A percentile compares a stretch with the other conserved stretches of the same genome.
Evolutionary conservation across 306 rosid species (phyloP).

Genomic region (Oemleria cerasiformis): DNA sequence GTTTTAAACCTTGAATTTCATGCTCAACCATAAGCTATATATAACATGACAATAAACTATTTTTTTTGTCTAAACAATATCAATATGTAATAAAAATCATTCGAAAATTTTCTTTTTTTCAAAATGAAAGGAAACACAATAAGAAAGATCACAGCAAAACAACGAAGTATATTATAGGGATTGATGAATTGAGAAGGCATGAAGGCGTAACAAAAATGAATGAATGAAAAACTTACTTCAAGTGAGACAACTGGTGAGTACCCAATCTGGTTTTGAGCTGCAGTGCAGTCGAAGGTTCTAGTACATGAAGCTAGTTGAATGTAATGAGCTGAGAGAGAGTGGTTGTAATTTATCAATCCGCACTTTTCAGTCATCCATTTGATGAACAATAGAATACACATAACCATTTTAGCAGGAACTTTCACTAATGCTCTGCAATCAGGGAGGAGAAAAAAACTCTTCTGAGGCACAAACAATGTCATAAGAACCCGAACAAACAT

Average conservation of each 20-base stretch:
- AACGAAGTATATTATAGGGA: neutral
- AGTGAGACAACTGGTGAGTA: slow-evolving; percentile 70
- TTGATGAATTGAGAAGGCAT: neutral
- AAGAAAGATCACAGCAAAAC: neutral
- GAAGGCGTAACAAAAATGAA: slow-evolving; percentile 1
- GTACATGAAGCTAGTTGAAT: slow-evolving; percentile 55
- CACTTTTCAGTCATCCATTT: slow-evolving; percentile 54
- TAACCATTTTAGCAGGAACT: slow-evolving; percentile 63
- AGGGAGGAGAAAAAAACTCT: slow-evolving; percentile 21
- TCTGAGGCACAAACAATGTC: neutral
- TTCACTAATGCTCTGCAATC: slow-evolving; percentile 68
- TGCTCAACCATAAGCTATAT: slow-evolving; percentile 4
- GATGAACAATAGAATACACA: slow-evolving; percentile 41
- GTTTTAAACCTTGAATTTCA: slow-evolving; percentile 3
- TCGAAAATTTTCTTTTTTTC: neutral
- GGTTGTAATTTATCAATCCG: slow-evolving; percentile 41
- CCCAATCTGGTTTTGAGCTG: slow-evolving; percentile 62
- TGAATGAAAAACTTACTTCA: slow-evolving; percentile 42
- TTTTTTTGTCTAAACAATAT: neutral
- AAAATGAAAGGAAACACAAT: neutral
- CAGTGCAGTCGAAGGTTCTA: slow-evolving; percentile 61
- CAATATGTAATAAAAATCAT: neutral
- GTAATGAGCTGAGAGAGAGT: slow-evolving; percentile 49
- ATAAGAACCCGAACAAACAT: slow-evolving; percentile 17
- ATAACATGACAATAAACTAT: neutral